Evolutionary conservation across 305 asterid genomes (phyloP).

Genomic region (Solanum hybrid): DNA sequence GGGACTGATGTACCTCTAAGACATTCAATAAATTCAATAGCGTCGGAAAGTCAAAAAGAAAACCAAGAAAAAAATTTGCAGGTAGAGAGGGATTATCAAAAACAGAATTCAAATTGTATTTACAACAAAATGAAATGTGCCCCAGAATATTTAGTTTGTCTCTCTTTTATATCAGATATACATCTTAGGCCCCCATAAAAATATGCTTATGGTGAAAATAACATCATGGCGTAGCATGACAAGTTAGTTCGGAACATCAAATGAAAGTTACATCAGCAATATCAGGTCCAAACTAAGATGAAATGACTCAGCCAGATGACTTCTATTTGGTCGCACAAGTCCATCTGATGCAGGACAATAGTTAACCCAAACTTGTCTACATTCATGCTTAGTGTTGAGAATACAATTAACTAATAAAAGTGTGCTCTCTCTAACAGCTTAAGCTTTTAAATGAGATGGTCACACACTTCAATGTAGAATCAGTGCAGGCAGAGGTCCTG

Average conservation of each 20-base stretch:
- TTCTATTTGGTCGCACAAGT: not conserved
- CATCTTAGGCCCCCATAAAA: not conserved
- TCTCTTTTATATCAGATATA: not conserved
- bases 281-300: not conserved
- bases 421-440: not conserved
- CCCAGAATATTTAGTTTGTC: not conserved
- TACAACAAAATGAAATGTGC: not conserved
- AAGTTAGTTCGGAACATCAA: not conserved
- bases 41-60: not conserved
- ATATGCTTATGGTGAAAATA: not conserved
- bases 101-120: not conserved
- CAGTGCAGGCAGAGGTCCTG: not conserved
- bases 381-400: not conserved
- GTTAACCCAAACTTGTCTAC: not conserved
- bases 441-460: not conserved
- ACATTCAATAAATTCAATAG: not conserved
- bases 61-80: not conserved
- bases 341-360: not conserved
- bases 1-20: conserved; percentile 2
- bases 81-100: not conserved
- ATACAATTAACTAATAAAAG: not conserved
- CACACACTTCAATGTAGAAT: not conserved
- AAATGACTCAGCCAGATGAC: not conserved
- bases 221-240: not conserved
- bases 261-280: not conserved